Base-by-base conservation (phyloP, 352 stramenopile species). In the Phytophthora idaei region DNA sequence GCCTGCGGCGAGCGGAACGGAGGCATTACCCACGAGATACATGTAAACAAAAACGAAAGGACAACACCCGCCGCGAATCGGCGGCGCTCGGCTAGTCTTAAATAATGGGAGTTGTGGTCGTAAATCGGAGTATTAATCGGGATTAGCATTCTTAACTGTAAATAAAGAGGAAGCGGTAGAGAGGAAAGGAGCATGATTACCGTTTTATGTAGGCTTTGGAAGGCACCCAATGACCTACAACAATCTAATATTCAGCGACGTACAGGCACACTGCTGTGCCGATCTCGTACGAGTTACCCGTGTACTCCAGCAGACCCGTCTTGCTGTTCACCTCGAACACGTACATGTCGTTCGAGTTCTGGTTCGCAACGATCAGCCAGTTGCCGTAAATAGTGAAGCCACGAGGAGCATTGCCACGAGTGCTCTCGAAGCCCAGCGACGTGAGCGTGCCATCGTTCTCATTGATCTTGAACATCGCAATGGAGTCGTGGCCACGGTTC, bases 401-500 rank as follows among this genome's bases (percentile, higher is more conserved):
- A 41, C 80, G 83, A 31, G 83, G 83, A 14, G 45, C 53, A 21
- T 72, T 67, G 45, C 83, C 83, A 28, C 77, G 72, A 17, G 78
- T 78, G 39, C 68, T 66, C 52, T 84, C 78, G 60, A 71, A 76
- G 25, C 72, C 78, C 17, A 85, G 21, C 0, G 64, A 55, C 56
- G 49, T 76, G 14, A 89, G 62, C 37, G 71, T 77, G 25, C 72
- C 74, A 41, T 70, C 32, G 7, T 59, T 51, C 32, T 63, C 41
- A 44, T 69, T 55, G 27, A 91, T 68, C 46, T 69, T 49, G 60
- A 87, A 91, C 7, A 87, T 85, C 5, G 80, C 77, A 51, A 89
- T 87, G 42, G 75, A 85, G 67, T 91, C 61, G 56, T 91, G 80
- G 27, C 74, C 76, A 41, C 83, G 83, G 70, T 89, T 90, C 32